phyloP scores from a whole-genome alignment of 768 basidiomycete species.

The Rhizopogon vulgaris region DNA sequence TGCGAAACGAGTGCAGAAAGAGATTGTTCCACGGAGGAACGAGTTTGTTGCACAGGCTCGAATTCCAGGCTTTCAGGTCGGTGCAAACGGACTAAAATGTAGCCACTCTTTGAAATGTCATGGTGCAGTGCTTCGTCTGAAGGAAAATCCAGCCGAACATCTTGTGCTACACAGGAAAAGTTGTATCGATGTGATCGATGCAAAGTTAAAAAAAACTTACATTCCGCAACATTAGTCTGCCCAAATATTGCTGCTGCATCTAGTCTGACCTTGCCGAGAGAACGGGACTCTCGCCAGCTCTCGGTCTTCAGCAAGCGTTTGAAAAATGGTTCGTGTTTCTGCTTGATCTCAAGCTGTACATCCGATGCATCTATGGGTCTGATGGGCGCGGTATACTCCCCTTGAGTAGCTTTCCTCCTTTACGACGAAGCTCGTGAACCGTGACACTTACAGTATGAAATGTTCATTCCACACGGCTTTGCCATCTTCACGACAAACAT shows the following conservation, averaged over 20 bases:
- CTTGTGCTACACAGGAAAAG: background rate
- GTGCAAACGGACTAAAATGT: slow-evolving; percentile 17
- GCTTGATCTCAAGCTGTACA: background rate
- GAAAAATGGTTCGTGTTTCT: background rate
- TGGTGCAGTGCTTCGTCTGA: background rate
- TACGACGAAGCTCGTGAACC: background rate
- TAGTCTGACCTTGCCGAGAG: background rate
- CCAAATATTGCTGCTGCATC: background rate
- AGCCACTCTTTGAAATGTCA: background rate
- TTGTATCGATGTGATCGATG: background rate
- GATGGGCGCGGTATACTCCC: no score
- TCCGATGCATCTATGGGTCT: background rate
- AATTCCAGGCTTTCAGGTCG: background rate
- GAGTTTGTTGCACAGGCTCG: slow-evolving; percentile 2
- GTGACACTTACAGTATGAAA: background rate
- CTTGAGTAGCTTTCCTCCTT: background rate
- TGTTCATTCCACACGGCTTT: background rate
- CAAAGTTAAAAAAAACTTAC: background rate
- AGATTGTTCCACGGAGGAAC: slow-evolving; percentile 5
- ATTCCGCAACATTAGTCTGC: background rate
- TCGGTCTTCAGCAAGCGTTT: background rate
- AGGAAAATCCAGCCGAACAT: background rate
- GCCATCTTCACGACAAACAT: background rate
- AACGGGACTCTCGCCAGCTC: background rate
- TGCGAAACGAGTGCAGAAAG: slow-evolving; percentile 17